Evolutionary conservation across 805 yeast species (phyloP).

Genomic region (Kregervanrija pseudodelftensis): DNA sequence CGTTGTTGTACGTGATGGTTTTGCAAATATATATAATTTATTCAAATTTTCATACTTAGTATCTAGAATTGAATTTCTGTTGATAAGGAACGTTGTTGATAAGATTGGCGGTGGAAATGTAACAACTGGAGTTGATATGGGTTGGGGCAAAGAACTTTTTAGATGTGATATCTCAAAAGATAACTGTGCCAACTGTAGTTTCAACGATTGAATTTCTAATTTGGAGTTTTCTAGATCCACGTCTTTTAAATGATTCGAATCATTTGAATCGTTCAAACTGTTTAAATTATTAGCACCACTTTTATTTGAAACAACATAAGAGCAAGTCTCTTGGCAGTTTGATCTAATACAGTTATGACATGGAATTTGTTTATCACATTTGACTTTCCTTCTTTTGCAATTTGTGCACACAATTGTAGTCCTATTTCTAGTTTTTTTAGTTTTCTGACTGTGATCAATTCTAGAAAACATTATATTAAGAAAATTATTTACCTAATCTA

Average conservation of each 20-base stretch:
- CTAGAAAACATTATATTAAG: no score
- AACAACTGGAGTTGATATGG: no score
- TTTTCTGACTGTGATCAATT: no score
- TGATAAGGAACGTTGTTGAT: not conserved
- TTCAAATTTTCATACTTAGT: not conserved
- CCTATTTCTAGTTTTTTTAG: slow-evolving; percentile 5
- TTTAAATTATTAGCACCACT: no score
- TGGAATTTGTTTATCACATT: slow-evolving; percentile 10
- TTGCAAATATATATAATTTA: not conserved
- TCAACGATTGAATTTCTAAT: no score
- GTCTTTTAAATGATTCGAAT: not conserved
- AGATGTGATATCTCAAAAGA: no score
- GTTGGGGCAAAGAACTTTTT: no score
- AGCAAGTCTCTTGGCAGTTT: not conserved
- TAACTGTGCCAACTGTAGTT: no score
- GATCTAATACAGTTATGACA: slow-evolving; percentile 7
- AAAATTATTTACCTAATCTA: no score
- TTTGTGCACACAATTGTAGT: slow-evolving; percentile 4
- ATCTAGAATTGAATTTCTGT: not conserved
- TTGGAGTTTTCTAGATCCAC: no score
- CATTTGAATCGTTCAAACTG: not conserved
- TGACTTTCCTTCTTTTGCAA: slow-evolving; percentile 8
- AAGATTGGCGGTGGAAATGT: not conserved
- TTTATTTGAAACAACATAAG: not conserved
- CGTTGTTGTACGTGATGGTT: slow-evolving; percentile 6